Conservation (phyloP, 176 grass and related monocot genomes). For the Neostapfia colusana region DNA sequence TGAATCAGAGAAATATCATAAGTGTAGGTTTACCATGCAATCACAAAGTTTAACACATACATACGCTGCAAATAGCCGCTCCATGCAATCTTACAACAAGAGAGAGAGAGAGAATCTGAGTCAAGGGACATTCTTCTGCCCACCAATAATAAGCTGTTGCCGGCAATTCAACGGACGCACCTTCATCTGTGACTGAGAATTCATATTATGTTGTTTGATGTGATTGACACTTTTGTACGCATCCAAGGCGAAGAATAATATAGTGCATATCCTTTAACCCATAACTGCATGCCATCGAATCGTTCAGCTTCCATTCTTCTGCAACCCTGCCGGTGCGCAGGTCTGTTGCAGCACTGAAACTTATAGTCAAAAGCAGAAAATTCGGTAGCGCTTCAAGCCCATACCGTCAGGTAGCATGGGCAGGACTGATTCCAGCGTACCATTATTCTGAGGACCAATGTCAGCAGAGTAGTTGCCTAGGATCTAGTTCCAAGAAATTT, state of each 20-base stretch:
- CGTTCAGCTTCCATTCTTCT: conserved; percentile 56
- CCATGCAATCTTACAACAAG: background rate
- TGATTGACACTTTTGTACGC: conserved; percentile 33
- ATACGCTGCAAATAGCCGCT: background rate
- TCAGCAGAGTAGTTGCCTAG: background rate
- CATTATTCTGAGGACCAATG: conserved; percentile 31
- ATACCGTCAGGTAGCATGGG: conserved; percentile 51
- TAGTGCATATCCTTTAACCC: conserved; percentile 30
- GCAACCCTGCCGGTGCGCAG: conserved; percentile 41
- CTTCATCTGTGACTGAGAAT: conserved; percentile 25
- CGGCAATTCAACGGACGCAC: conserved; percentile 44
- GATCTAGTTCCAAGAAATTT: background rate
- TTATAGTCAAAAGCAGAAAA: conserved; percentile 48
- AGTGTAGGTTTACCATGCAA: background rate
- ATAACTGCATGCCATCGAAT: conserved; percentile 29
- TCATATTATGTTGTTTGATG: conserved; percentile 33
- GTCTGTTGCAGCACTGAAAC: conserved; percentile 52
- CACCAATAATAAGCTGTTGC: conserved; percentile 32
- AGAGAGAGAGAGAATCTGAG: background rate
- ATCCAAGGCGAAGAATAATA: conserved; percentile 34
- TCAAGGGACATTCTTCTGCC: conserved; percentile 50
- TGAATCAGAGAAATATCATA: conserved; percentile 5
- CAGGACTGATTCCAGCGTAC: conserved; percentile 36
- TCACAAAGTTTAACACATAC: background rate
- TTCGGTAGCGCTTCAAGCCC: conserved; percentile 46